Evolutionary conservation across 1,139 yeast species (phyloP).

Genomic region (Candida glucosophila): DNA sequence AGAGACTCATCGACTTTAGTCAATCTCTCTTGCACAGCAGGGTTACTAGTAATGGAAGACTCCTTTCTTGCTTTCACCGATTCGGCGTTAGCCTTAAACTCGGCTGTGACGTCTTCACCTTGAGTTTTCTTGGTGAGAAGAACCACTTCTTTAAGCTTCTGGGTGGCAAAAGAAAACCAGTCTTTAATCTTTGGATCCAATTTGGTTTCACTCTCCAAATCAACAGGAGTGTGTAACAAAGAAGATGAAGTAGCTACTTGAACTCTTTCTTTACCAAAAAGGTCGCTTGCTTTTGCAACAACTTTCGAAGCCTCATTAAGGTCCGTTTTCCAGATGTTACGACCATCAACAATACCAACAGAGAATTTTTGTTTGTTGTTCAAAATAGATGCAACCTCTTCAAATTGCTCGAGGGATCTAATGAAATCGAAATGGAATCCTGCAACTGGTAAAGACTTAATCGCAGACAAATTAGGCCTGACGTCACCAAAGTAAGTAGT

Average conservation of each 20-base stretch:
- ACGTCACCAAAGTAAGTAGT: conserved; percentile 98
- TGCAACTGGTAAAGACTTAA: conserved; percentile 84
- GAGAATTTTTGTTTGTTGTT: conserved; percentile 66
- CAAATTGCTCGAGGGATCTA: conserved; percentile 95
- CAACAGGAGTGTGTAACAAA: conserved; percentile 96
- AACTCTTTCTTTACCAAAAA: conserved; percentile 83
- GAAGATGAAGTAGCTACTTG: conserved; percentile 94
- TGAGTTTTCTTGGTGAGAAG: conserved; percentile 81
- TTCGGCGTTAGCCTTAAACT: conserved; percentile 78
- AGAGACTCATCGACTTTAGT: conserved; percentile 70
- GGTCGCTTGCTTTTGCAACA: conserved; percentile 74
- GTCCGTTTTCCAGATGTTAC: conserved; percentile 99
- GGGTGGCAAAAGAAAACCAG: conserved; percentile 98
- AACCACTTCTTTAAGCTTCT: conserved; percentile 88
- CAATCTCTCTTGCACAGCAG: conserved; percentile 84
- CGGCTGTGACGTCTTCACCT: conserved; percentile 60
- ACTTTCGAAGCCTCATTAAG: conserved; percentile 75
- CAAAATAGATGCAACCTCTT: conserved; percentile 64
- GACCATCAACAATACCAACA: conserved; percentile 96
- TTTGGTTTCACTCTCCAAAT: conserved; percentile 84
- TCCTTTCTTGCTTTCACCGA: conserved; percentile 80
- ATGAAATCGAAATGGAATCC: conserved; percentile 96
- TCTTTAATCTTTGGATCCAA: conserved; percentile 86
- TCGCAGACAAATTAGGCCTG: conserved; percentile 87
- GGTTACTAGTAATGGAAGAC: conserved; percentile 85